These are phyloP conservation scores for Colletotrichum shisoi DNA, from an alignment of 2,329 filamentous ascomycete genomes.

Conservation along the genomic window DNA sequence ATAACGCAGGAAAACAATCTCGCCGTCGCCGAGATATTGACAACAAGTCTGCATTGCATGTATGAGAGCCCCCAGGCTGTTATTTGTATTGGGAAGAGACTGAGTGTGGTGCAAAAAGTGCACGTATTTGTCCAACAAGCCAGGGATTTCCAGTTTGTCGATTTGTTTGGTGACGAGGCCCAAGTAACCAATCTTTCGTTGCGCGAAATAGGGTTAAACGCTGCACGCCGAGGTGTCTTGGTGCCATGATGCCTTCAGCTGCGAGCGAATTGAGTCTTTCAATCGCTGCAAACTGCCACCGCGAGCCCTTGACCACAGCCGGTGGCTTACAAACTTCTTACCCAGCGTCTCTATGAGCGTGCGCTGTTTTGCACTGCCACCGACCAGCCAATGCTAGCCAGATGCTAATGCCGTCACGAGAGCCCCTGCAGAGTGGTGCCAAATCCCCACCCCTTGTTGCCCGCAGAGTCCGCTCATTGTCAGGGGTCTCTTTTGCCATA, in stretches of 20 bases:
- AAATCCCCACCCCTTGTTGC: background rate
- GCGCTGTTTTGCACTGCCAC: background rate
- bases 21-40: background rate
- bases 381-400: background rate
- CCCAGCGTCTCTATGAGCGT: background rate
- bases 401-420: background rate
- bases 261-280: background rate
- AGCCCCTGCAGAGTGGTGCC: background rate
- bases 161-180: too few relatives aligned
- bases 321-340: constrained; percentile 7
- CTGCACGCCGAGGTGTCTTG: background rate
- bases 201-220: background rate
- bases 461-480: constrained; percentile 1
- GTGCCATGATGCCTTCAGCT: background rate
- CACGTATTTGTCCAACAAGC: too few relatives aligned
- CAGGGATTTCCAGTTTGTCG: too few relatives aligned
- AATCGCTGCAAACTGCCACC: background rate
- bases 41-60: background rate
- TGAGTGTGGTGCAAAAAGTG: background rate
- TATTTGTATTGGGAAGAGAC: too few relatives aligned
- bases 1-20: background rate
- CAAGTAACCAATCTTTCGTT: background rate
- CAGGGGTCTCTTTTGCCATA: background rate
- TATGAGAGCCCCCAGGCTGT: background rate
- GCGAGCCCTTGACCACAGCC: constrained; percentile 14